A percentile compares a stretch with the other conserved stretches of the same genome.
Evolutionary conservation across 148 eudicot genomes (phyloP).

Genomic region (Chenopodium album): DNA sequence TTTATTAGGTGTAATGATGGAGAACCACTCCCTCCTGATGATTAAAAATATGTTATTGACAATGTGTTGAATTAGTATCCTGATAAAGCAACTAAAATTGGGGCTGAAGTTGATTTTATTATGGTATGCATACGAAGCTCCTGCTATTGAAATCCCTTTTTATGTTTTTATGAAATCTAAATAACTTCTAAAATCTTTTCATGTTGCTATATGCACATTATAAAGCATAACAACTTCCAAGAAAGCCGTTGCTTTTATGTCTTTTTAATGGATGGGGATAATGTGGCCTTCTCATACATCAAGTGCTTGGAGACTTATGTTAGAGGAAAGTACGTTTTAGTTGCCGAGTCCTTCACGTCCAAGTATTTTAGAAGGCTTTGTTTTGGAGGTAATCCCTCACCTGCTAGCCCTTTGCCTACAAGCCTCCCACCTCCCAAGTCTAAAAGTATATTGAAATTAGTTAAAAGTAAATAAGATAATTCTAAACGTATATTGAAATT

Average conservation of each 20-base stretch:
- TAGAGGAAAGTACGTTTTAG: slow-evolving; percentile 57
- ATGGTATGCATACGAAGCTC: slow-evolving; percentile 44
- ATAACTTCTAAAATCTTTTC: neutral
- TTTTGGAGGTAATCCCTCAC: slow-evolving; percentile 13
- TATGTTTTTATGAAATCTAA: too few relatives aligned
- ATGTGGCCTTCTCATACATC: slow-evolving; percentile 74
- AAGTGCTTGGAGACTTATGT: slow-evolving; percentile 70
- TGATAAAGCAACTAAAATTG: slow-evolving; percentile 70
- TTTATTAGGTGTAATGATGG: slow-evolving; percentile 76
- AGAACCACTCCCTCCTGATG: slow-evolving; percentile 73
- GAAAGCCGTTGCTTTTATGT: slow-evolving; percentile 76
- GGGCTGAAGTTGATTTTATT: slow-evolving; percentile 66
- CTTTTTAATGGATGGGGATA: slow-evolving; percentile 65
- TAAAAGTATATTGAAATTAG: too few relatives aligned
- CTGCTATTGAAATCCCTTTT: too few relatives aligned
- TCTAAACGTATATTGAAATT: too few relatives aligned
- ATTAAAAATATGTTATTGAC: slow-evolving; percentile 61
- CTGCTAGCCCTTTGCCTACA: slow-evolving; percentile 1
- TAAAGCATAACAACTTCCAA: slow-evolving; percentile 60
- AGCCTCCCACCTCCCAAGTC: too few relatives aligned
- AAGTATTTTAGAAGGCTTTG: slow-evolving; percentile 63
- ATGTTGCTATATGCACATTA: slow-evolving; percentile 45
- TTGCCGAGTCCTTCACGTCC: slow-evolving; percentile 50
- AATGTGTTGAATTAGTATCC: slow-evolving; percentile 77
- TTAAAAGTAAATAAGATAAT: too few relatives aligned